A percentile compares a stretch with the other conserved stretches of the same genome.
Conservation (phyloP, 768 basidiomycete genomes). For the Russula griseocarnosa region DNA sequence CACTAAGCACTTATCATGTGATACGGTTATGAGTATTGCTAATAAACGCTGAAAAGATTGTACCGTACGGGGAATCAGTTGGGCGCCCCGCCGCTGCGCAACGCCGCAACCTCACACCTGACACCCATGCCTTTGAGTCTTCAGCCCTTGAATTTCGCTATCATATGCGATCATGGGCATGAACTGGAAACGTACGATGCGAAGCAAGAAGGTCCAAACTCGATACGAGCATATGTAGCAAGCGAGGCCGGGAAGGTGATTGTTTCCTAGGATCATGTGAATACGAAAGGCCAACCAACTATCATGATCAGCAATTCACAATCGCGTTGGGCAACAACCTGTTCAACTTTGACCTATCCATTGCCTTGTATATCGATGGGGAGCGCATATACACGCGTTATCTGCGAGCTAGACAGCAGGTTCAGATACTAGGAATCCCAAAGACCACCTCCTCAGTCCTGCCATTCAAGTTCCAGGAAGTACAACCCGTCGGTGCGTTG, state of each 20-base stretch:
- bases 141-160: neutral
- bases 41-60: too few relatives aligned
- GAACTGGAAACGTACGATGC: constrained; percentile 8
- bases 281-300: neutral
- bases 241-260: constrained; percentile 21
- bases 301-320: constrained; percentile 7
- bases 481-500: constrained; percentile 21
- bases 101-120: too few relatives aligned
- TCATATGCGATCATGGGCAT: constrained; percentile 5
- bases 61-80: too few relatives aligned
- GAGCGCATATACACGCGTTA: neutral
- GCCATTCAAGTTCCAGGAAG: constrained; percentile 20
- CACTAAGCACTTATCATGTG: too few relatives aligned
- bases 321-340: constrained; percentile 1
- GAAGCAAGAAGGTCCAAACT: neutral
- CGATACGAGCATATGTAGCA: constrained; percentile 7
- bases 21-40: too few relatives aligned
- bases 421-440: neutral
- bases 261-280: neutral
- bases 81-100: too few relatives aligned
- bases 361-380: too few relatives aligned
- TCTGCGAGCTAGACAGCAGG: neutral
- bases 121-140: constrained; percentile 14
- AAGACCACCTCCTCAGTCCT: neutral
- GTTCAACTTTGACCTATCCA: neutral